Evolutionary conservation across 129 eudicot genomes (phyloP), one percentile per base, ranked within the genome.

Genomic region (Pulicaria dysenterica): DNA sequence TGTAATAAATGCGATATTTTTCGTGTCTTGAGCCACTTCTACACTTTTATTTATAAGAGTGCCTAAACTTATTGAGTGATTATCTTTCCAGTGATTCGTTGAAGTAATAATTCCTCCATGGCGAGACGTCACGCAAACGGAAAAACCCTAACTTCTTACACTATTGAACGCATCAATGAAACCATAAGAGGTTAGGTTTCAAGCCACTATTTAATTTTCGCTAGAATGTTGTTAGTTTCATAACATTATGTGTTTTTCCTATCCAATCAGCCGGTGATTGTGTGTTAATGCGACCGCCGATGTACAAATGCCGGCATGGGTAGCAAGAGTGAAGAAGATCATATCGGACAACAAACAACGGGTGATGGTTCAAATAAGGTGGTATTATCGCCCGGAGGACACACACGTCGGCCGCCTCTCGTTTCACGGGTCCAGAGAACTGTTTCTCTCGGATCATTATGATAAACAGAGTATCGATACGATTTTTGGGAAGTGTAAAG

Each of bases 201-300:
- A 49, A 46, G 15, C 9, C 10, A n/a, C n/a, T n/a, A n/a, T n/a
- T n/a, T n/a, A n/a, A n/a, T 38, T 38, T 39, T 15, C 6, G 71
- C 62, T 38, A 44, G 12, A 17, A 36, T 37, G 3, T 37, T 38
- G 6, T 72, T 50, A 6, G 8, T 24, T 79, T 10, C 72, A 19
- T 51, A 17, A 19, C 5, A 50, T 7, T 39, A 15, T 11, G 9
- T 14, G 40, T 67, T 31, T 53, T 53, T 53, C 7, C 15, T 6
- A 31, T 14, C 8, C 8, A 41, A 47, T 40, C 58, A 88, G 97
- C 86, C 51, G 95, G 92, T 3, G 97, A 91, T 45, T 88, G 90
- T 49, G 97, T 91, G 77, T 73, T 85, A 80, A 85, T 91, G 90
- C 66, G 97, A 58, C 82, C 91, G 14, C 41, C 6, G 92, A 85